Conservation (phyloP, 2,329 filamentous ascomycete species). For the Aphanoascus verrucosus region DNA sequence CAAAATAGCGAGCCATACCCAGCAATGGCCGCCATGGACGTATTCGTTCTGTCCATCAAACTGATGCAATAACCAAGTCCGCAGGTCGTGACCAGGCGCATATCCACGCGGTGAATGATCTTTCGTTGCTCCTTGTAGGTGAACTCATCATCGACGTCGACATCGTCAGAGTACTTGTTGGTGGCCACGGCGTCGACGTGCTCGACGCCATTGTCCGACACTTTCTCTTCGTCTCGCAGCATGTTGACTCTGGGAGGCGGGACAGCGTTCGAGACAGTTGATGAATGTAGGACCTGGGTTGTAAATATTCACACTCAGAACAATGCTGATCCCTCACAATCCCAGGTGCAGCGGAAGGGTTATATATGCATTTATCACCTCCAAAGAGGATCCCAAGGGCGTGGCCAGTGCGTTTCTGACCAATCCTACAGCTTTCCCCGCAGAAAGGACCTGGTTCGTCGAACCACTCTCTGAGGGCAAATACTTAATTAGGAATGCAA, state of each 20-base stretch:
- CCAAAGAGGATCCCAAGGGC: not conserved
- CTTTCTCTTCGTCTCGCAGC: conserved; percentile 15
- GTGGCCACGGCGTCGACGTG: conserved; percentile 11
- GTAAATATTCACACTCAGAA: not conserved
- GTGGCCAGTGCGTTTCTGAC: not conserved
- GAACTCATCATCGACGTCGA: conserved; percentile 31
- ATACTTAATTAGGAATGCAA: conserved; percentile 6
- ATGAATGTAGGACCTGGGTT: not conserved
- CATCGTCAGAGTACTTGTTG: conserved; percentile 6
- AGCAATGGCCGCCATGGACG: conserved; percentile 62
- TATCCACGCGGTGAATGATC: conserved; percentile 61
- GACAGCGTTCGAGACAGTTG: not conserved
- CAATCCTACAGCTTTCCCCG: not conserved
- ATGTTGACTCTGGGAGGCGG: not conserved
- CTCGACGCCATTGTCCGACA: conserved; percentile 1
- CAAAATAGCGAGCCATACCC: conserved; percentile 30
- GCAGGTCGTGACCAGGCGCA: conserved; percentile 50
- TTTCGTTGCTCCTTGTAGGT: conserved; percentile 51
- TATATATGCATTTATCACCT: conserved; percentile 3
- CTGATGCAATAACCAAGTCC: conserved; percentile 62
- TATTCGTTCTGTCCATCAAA: conserved; percentile 69
- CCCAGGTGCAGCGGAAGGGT: not conserved
- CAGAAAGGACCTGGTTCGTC: not conserved
- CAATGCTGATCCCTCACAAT: not conserved
- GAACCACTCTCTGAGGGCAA: not conserved